These are phyloP conservation scores for Aspergillus costaricaensis DNA, from an alignment of 2,329 filamentous ascomycete genomes.

Conservation along the genomic window DNA sequence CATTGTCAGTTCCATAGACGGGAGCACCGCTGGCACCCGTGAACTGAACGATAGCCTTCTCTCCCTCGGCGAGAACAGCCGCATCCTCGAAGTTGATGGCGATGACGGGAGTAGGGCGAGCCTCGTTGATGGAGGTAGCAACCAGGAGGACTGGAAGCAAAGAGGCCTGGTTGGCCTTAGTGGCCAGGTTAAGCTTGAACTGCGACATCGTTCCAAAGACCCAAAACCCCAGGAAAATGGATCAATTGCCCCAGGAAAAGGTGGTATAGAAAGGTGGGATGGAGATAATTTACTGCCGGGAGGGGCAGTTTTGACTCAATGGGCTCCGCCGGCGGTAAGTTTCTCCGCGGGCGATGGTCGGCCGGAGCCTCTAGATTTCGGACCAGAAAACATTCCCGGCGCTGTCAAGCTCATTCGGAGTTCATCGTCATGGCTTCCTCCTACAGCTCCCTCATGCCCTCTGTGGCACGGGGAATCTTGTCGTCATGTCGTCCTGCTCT, in stretches of 20 bases:
- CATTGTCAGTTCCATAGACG: conserved; percentile 34
- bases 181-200: conserved; percentile 40
- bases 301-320: conserved; percentile 28
- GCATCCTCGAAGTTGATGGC: conserved; percentile 43
- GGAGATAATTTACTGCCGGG: conserved; percentile 15
- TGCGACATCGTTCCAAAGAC: conserved; percentile 30
- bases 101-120: conserved; percentile 37
- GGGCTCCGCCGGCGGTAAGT: conserved; percentile 30
- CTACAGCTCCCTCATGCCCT: conserved; percentile 36
- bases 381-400: conserved; percentile 8
- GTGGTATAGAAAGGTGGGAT: conserved; percentile 6
- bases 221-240: background rate
- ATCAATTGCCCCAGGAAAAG: too few species aligned
- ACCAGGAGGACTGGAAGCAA: conserved; percentile 45
- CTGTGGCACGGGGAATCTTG: conserved; percentile 36
- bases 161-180: conserved; percentile 43
- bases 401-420: background rate
- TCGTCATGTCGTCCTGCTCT: conserved; percentile 36
- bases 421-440: conserved; percentile 38
- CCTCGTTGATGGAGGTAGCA: conserved; percentile 44
- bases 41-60: conserved; percentile 39
- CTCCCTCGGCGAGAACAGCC: conserved; percentile 34
- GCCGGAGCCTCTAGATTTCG: conserved; percentile 36
- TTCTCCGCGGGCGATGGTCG: conserved; percentile 31
- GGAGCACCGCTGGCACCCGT: conserved; percentile 30